These are phyloP conservation scores for Rhizomucor pusillus DNA, from an alignment of 371 early-diverging fungal genomes.

Conservation along the genomic window DNA sequence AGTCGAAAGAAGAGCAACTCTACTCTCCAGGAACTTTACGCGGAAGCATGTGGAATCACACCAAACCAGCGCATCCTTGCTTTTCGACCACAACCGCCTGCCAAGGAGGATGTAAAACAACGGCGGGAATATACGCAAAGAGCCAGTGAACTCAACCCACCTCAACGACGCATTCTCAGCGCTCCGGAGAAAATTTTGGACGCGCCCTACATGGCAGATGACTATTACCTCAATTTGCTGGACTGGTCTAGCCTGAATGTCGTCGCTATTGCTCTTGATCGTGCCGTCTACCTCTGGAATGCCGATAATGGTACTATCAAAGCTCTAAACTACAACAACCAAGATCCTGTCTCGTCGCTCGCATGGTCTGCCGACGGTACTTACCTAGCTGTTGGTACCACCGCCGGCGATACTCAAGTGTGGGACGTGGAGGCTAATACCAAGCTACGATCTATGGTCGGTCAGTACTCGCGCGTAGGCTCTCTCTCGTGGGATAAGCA, in stretches of 20 bases:
- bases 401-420: constrained; percentile 80
- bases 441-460: constrained; percentile 73
- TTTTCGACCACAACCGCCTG: constrained; percentile 72
- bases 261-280: constrained; percentile 88
- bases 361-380: constrained; percentile 79
- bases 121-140: constrained; percentile 5
- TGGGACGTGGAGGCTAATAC: constrained; percentile 79
- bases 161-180: constrained; percentile 66
- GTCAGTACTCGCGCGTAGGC: constrained; percentile 77
- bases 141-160: constrained; percentile 9
- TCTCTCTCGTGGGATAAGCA: constrained; percentile 86
- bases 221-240: constrained; percentile 96
- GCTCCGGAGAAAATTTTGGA: constrained; percentile 82
- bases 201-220: constrained; percentile 91
- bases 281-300: constrained; percentile 92
- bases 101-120: constrained; percentile 6
- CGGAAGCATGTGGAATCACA: constrained; percentile 76
- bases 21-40: constrained; percentile 74
- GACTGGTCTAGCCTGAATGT: constrained; percentile 89
- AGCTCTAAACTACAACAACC: constrained; percentile 55
- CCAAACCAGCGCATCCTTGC: constrained; percentile 69
- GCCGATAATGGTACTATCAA: constrained; percentile 77
- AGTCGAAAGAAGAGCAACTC: constrained; percentile 32
- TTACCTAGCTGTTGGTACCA: constrained; percentile 83
- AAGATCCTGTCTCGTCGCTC: constrained; percentile 67